A percentile compares a stretch with the other conserved stretches of the same genome.
These are phyloP conservation scores for Paramecium tetraurelia DNA, from an alignment of 73 alveolate species.

Conservation along the genomic window DNA sequence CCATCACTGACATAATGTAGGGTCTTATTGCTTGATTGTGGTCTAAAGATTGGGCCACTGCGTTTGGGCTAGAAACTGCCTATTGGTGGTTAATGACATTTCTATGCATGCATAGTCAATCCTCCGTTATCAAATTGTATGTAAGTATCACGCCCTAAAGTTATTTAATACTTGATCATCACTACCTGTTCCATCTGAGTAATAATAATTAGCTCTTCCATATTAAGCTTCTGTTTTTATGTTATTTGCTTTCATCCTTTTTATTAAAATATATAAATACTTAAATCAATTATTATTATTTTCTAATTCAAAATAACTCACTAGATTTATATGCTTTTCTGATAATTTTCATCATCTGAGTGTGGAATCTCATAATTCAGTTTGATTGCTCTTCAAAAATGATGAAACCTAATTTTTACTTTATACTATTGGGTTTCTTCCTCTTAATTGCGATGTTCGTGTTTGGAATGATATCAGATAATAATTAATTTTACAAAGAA, in stretches of 20 bases:
- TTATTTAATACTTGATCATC: not conserved
- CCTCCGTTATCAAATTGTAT: slow-evolving; percentile 53
- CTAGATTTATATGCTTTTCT: no score
- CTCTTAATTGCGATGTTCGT: no score
- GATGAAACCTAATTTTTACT: no score
- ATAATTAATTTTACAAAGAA: no score
- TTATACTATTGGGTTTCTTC: no score
- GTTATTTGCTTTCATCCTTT: not conserved
- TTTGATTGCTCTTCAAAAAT: no score
- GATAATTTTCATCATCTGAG: no score
- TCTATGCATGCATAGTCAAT: not conserved
- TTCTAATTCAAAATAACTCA: not conserved
- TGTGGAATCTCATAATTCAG: no score
- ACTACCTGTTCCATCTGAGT: slow-evolving; percentile 41
- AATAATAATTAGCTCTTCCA: slow-evolving; percentile 19
- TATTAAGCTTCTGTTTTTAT: slow-evolving; percentile 8
- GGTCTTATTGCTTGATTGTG: slow-evolving; percentile 13
- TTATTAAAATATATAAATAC: not conserved
- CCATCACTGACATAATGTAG: slow-evolving; percentile 57
- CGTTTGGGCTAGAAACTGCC: slow-evolving; percentile 50
- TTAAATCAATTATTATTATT: not conserved
- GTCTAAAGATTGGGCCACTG: not conserved
- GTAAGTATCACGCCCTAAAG: slow-evolving; percentile 47
- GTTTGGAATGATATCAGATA: no score
- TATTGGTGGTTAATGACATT: not conserved